Percentiles rank a stretch among this genome's conserved stretches.
phyloP scores from a whole-genome alignment of 2,329 filamentous ascomycete genomes.

The Fusarium cyanostomum region DNA sequence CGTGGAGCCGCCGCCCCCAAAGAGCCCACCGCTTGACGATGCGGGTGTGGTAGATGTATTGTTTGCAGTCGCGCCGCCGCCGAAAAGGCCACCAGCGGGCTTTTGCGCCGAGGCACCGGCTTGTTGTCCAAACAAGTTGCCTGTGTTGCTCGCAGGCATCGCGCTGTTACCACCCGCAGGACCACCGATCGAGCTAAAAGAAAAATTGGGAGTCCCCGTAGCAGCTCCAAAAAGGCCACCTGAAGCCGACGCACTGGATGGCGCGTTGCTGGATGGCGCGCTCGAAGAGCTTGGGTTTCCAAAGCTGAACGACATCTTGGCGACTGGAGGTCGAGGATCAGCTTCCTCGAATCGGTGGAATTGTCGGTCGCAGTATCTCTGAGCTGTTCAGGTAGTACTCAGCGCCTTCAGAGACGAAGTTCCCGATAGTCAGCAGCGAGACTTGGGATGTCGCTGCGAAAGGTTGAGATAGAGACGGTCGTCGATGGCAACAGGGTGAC shows the following conservation, averaged over 20 bases:
- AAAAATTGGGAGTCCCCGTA: conserved; percentile 50
- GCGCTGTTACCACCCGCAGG: conserved; percentile 40
- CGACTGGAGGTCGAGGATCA: conserved; percentile 27
- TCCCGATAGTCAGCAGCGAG: conserved; percentile 8
- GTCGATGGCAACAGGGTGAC: conserved; percentile 40
- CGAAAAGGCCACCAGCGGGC: conserved; percentile 40
- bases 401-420: conserved; percentile 3
- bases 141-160: conserved; percentile 43
- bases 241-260: conserved; percentile 52
- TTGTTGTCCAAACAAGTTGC: conserved; percentile 48
- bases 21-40: conserved; percentile 29
- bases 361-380: conserved; percentile 23
- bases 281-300: conserved; percentile 47
- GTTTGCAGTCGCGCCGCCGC: conserved; percentile 35
- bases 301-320: conserved; percentile 55
- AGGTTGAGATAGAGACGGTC: conserved; percentile 25
- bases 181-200: conserved; percentile 50
- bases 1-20: conserved; percentile 42
- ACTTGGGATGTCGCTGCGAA: conserved; percentile 12
- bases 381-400: conserved; percentile 5
- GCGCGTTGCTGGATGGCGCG: conserved; percentile 46
- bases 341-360: conserved; percentile 29
- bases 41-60: conserved; percentile 33
- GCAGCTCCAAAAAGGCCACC: conserved; percentile 54
- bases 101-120: conserved; percentile 41